Evolutionary conservation across 2,329 filamentous ascomycete genomes (phyloP).

Genomic region (Ascomycota sp.): DNA sequence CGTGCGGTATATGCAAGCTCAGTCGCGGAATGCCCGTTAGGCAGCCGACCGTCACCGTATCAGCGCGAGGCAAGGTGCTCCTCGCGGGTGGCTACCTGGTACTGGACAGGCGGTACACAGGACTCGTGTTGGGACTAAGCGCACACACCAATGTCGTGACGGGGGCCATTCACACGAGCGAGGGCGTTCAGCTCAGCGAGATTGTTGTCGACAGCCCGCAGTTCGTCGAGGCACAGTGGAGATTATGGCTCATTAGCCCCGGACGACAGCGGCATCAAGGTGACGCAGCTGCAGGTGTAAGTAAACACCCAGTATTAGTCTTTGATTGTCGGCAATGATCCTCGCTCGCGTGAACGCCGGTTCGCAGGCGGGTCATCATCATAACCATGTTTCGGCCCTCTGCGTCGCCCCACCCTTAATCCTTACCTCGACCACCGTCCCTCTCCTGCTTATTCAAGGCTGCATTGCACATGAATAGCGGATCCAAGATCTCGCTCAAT

Average conservation of each 20-base stretch:
- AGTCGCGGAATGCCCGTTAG: no score
- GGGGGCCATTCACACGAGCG: slow-evolving; percentile 32
- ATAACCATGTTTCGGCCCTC: no score
- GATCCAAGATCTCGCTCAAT: slow-evolving; percentile 34
- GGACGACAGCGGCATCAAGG: slow-evolving; percentile 58
- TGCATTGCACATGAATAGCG: slow-evolving; percentile 12
- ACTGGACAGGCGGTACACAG: slow-evolving; percentile 71
- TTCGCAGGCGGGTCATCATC: no score
- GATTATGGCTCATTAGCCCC: slow-evolving; percentile 64
- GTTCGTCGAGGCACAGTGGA: slow-evolving; percentile 73
- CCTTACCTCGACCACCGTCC: no score
- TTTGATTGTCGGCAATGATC: no score
- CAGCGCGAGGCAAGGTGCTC: slow-evolving; percentile 89
- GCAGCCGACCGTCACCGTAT: slow-evolving; percentile 37
- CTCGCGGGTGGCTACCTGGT: slow-evolving; percentile 90
- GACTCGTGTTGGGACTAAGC: slow-evolving; percentile 46
- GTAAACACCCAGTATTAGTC: slow-evolving; percentile 13
- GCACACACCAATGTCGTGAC: slow-evolving; percentile 47
- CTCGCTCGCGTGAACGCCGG: no score
- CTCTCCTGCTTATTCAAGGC: no score
- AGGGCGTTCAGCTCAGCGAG: slow-evolving; percentile 44
- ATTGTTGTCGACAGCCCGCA: slow-evolving; percentile 84
- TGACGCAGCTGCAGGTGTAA: slow-evolving; percentile 63
- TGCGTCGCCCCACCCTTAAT: no score
- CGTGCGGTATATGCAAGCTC: no score